Conservation (phyloP, 805 yeast species). For the Candida berthetii region DNA sequence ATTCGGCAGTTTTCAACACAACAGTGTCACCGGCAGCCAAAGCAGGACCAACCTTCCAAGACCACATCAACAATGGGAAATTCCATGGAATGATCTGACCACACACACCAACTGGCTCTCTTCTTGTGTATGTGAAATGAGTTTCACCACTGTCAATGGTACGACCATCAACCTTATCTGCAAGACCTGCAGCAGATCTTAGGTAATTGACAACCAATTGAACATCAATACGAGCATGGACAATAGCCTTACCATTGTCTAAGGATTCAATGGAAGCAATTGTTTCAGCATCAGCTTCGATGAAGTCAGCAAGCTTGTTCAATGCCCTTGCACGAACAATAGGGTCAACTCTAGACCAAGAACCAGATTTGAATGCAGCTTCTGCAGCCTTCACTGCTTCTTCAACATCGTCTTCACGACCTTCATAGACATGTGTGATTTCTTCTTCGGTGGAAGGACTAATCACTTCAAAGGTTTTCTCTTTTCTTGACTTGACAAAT, state of each 20-base stretch:
- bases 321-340: slow-evolving; percentile 55
- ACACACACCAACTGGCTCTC: slow-evolving; percentile 92
- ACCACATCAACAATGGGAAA: slow-evolving; percentile 89
- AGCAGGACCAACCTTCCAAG: slow-evolving; percentile 95
- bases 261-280: slow-evolving; percentile 78
- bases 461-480: slow-evolving; percentile 55
- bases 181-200: slow-evolving; percentile 87
- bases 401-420: slow-evolving; percentile 73
- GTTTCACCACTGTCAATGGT: slow-evolving; percentile 67
- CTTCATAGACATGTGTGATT: slow-evolving; percentile 66
- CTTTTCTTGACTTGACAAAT: slow-evolving; percentile 52
- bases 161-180: slow-evolving; percentile 80
- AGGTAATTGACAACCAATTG: slow-evolving; percentile 60
- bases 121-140: slow-evolving; percentile 73
- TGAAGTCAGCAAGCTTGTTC: slow-evolving; percentile 66
- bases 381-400: slow-evolving; percentile 77
- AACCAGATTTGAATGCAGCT: slow-evolving; percentile 63
- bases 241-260: slow-evolving; percentile 84
- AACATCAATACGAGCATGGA: slow-evolving; percentile 70
- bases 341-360: slow-evolving; percentile 75
- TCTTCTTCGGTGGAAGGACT: slow-evolving; percentile 70
- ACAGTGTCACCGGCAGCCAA: slow-evolving; percentile 85
- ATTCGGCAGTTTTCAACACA: slow-evolving; percentile 86
- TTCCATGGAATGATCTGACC: slow-evolving; percentile 98
- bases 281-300: slow-evolving; percentile 66